Evolutionary conservation across 164 flowering plant species (phyloP).

Genomic region (Dillenia suffruticosa): DNA sequence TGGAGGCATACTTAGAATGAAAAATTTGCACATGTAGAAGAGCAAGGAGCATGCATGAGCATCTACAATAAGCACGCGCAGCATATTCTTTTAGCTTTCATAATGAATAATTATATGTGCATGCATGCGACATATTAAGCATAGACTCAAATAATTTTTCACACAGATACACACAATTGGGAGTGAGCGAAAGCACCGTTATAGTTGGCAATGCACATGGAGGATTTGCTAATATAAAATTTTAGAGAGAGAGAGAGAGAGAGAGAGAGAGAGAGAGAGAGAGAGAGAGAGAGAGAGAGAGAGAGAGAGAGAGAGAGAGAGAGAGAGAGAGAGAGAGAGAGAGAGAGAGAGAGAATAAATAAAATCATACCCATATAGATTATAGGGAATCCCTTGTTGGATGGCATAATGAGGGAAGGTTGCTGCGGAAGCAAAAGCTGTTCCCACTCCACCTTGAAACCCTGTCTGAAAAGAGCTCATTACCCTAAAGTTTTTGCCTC

Average conservation of each 20-base stretch:
- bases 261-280: too few relatives aligned
- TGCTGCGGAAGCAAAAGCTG: slow-evolving; percentile 65
- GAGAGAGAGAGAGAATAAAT: background rate
- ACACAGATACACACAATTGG: background rate
- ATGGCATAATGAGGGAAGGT: slow-evolving; percentile 91
- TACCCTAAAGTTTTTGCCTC: slow-evolving; percentile 48
- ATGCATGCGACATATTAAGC: background rate
- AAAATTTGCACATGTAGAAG: slow-evolving; percentile 4
- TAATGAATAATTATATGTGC: slow-evolving; percentile 2
- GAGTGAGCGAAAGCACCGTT: slow-evolving; percentile 12
- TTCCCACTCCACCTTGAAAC: slow-evolving; percentile 47
- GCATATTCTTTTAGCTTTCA: background rate
- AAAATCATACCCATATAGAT: slow-evolving; percentile 59
- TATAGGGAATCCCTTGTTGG: slow-evolving; percentile 83
- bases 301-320: too few relatives aligned
- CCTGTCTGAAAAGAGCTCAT: slow-evolving; percentile 49
- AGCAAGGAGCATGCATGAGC: background rate
- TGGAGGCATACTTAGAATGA: background rate
- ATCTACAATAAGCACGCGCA: background rate
- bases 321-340: too few relatives aligned
- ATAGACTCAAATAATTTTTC: too few relatives aligned
- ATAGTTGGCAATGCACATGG: slow-evolving; percentile 35
- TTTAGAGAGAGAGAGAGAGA: too few relatives aligned
- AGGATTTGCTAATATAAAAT: background rate
- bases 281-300: too few relatives aligned